phyloP scores from a whole-genome alignment of 257 asterid species.

The Echium plantagineum region DNA sequence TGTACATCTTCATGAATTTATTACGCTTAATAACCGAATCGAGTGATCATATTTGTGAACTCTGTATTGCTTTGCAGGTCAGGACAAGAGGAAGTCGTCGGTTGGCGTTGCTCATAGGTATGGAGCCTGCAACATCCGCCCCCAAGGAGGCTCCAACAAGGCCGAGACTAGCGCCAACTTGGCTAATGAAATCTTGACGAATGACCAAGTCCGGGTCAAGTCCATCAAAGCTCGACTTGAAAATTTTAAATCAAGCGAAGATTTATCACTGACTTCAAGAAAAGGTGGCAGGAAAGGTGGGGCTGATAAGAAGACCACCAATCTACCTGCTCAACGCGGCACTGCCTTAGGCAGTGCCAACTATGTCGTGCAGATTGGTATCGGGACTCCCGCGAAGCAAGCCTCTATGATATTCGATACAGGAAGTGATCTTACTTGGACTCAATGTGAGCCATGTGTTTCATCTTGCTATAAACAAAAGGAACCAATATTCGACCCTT shows the following conservation, averaged over 20 bases:
- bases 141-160: background rate
- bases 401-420: constrained; percentile 57
- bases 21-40: too few relatives aligned
- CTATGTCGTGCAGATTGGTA: constrained; percentile 51
- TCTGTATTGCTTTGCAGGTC: background rate
- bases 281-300: background rate
- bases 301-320: constrained; percentile 9
- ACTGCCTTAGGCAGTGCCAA: constrained; percentile 38
- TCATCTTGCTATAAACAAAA: constrained; percentile 43
- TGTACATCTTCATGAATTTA: background rate
- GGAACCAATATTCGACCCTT: constrained; percentile 50
- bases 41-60: too few relatives aligned
- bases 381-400: constrained; percentile 45
- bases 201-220: background rate
- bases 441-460: constrained; percentile 64
- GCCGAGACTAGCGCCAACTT: background rate
- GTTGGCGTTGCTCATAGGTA: background rate
- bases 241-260: background rate
- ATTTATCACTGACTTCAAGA: too few relatives aligned
- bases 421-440: constrained; percentile 82
- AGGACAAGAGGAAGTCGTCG: background rate
- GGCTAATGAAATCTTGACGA: background rate
- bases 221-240: constrained; percentile 8
- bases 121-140: background rate
- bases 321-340: constrained; percentile 40